Conservation (phyloP, 495 filamentous ascomycete genomes). For the Cercophora newfieldiana region DNA sequence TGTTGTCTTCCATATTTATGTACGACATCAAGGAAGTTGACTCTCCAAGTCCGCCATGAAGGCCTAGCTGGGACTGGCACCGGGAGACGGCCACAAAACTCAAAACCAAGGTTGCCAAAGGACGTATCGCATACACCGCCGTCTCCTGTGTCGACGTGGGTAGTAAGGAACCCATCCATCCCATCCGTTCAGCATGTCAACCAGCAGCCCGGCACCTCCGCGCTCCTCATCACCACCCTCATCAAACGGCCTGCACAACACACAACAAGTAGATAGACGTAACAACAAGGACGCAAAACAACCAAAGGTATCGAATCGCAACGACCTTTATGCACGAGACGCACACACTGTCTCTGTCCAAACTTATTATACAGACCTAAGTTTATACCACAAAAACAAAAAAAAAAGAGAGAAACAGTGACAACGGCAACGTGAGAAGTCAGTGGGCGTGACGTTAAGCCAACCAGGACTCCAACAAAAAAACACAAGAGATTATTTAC, state of each 20-base stretch:
- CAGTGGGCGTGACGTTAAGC: not conserved
- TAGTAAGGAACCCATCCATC: too few relatives aligned
- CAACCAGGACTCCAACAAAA: conserved; percentile 9
- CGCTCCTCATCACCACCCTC: too few relatives aligned
- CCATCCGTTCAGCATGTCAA: too few relatives aligned
- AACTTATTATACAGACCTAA: conserved; percentile 6
- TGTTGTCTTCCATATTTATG: not conserved
- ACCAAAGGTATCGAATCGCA: not conserved
- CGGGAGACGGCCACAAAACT: too few relatives aligned
- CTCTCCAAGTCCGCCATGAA: not conserved
- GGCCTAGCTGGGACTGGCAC: too few relatives aligned
- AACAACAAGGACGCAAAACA: not conserved
- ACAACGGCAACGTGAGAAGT: not conserved
- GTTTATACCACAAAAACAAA: conserved; percentile 5
- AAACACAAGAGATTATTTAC: conserved; percentile 1
- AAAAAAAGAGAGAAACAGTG: not conserved
- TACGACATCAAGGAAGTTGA: not conserved
- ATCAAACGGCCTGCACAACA: too few relatives aligned
- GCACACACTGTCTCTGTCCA: not conserved
- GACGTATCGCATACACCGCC: too few relatives aligned
- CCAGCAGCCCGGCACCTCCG: too few relatives aligned
- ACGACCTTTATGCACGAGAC: not conserved
- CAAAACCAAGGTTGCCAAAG: too few relatives aligned
- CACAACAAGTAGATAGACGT: not conserved
- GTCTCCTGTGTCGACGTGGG: too few relatives aligned